phyloP scores from a whole-genome alignment of 2,329 filamentous ascomycete genomes.

The Onygenales sp. region DNA sequence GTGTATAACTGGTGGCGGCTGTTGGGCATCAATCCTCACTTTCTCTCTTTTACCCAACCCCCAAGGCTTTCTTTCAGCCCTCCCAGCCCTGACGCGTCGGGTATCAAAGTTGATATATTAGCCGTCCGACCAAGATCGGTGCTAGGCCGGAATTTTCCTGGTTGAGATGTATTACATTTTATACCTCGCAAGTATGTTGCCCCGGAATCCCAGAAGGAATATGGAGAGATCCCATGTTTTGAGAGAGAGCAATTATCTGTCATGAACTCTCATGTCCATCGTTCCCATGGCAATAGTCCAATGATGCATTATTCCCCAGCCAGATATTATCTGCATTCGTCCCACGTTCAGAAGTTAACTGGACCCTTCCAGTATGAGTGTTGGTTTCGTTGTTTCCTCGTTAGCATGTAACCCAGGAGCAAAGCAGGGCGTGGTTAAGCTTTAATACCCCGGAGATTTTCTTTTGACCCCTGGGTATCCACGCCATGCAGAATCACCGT shows the following conservation, averaged over 20 bases:
- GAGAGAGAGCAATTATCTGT: neutral
- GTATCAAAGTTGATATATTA: slow-evolving; percentile 6
- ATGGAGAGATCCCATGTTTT: neutral
- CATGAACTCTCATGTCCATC: neutral
- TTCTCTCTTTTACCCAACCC: slow-evolving; percentile 7
- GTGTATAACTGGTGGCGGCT: slow-evolving; percentile 12
- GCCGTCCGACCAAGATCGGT: slow-evolving; percentile 12
- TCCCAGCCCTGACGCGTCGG: slow-evolving; percentile 1
- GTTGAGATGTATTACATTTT: slow-evolving; percentile 44
- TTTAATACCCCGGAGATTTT: slow-evolving; percentile 4
- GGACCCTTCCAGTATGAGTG: neutral
- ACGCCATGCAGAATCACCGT: neutral
- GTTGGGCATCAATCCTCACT: slow-evolving; percentile 18
- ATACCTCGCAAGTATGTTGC: slow-evolving; percentile 63
- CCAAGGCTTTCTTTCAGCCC: slow-evolving; percentile 13
- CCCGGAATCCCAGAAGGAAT: slow-evolving; percentile 11
- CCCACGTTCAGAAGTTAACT: neutral
- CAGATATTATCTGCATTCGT: neutral
- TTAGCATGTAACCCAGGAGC: neutral
- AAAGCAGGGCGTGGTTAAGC: neutral
- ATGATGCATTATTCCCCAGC: neutral
- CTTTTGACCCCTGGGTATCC: neutral
- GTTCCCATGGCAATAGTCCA: neutral
- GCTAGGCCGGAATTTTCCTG: slow-evolving; percentile 12
- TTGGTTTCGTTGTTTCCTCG: neutral